phyloP scores from a whole-genome alignment of 1,284 basidiomycete genomes.

The Marasmius fiardii region DNA sequence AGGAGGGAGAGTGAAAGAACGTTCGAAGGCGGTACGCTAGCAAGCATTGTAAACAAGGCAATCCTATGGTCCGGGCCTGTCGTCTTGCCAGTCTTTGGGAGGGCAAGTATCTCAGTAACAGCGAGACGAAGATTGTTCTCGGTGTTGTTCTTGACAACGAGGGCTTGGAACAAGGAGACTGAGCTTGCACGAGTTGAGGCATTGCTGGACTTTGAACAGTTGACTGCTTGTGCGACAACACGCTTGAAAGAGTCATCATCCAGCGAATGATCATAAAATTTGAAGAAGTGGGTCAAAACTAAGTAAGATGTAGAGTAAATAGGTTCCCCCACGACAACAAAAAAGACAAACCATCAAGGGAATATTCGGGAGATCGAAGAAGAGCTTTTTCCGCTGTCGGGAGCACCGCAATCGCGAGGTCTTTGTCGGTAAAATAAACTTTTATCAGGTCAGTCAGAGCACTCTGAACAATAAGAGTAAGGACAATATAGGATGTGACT shows the following conservation, averaged over 20 bases:
- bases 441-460: constrained; percentile 62
- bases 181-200: constrained; percentile 57
- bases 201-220: constrained; percentile 78
- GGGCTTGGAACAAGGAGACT: constrained; percentile 56
- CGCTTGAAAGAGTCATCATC: constrained; percentile 55
- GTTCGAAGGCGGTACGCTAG: constrained; percentile 47
- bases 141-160: constrained; percentile 29
- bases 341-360: constrained; percentile 49
- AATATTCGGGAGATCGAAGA: constrained; percentile 70
- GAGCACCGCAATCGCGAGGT: constrained; percentile 50
- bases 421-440: constrained; percentile 44
- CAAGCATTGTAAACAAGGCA: constrained; percentile 76
- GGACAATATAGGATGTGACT: not conserved
- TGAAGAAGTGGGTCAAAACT: constrained; percentile 58
- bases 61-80: constrained; percentile 84
- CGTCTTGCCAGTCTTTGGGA: constrained; percentile 83
- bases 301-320: constrained; percentile 6
- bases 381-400: constrained; percentile 73
- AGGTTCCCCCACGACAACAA: not conserved
- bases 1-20: constrained; percentile 52
- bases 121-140: constrained; percentile 39
- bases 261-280: constrained; percentile 53
- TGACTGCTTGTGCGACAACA: constrained; percentile 64
- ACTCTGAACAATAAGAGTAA: constrained; percentile 29
- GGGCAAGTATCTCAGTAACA: constrained; percentile 62